These are phyloP conservation scores for Aspergillus sp. DNA, from an alignment of 2,329 filamentous ascomycete species.

Conservation along the genomic window DNA sequence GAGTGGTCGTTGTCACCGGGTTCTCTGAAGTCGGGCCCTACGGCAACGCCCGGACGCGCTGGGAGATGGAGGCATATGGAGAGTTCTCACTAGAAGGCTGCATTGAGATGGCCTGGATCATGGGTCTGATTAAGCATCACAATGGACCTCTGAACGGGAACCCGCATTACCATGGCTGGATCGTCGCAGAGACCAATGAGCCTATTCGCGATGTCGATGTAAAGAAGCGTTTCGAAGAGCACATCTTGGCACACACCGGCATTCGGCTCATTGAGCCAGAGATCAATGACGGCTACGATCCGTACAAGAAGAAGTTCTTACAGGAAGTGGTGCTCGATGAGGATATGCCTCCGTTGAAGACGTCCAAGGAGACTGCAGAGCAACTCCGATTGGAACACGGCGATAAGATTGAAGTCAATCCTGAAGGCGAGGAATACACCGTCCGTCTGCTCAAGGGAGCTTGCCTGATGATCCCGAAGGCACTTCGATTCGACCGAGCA, in stretches of 20 bases:
- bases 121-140: constrained; percentile 8
- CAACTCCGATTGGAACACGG: constrained; percentile 6
- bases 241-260: constrained; percentile 85
- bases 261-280: constrained; percentile 72
- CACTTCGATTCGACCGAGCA: not conserved
- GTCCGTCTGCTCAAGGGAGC: constrained; percentile 91
- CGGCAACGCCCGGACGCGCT: constrained; percentile 9
- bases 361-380: constrained; percentile 6
- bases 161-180: constrained; percentile 6
- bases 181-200: not conserved
- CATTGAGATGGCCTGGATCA: constrained; percentile 14
- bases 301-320: constrained; percentile 91
- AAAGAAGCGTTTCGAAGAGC: constrained; percentile 4
- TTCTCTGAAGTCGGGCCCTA: constrained; percentile 11
- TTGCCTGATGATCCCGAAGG: constrained; percentile 56
- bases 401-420: not conserved
- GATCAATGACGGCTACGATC: constrained; percentile 55
- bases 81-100: constrained; percentile 7
- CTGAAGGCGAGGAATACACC: constrained; percentile 45
- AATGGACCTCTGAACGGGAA: not conserved
- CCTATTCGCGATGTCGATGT: constrained; percentile 7
- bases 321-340: constrained; percentile 95
- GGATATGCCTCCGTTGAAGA: constrained; percentile 79
- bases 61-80: constrained; percentile 13
- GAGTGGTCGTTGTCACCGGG: constrained; percentile 6